Base-by-base conservation (phyloP, 2,329 filamentous ascomycete genomes). In the Cercospora nicotianae region DNA sequence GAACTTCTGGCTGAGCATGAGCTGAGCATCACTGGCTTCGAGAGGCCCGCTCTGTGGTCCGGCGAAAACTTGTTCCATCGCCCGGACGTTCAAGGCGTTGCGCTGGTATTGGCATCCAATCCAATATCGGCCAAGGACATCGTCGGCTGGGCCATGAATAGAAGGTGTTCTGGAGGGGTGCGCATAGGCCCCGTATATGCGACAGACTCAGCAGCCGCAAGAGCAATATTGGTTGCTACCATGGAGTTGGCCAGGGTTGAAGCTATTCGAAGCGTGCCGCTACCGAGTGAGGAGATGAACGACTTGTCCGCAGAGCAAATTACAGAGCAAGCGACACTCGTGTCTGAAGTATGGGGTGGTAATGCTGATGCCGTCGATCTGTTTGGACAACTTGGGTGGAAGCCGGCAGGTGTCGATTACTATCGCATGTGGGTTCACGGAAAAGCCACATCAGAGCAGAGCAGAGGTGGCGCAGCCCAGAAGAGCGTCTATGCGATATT, bases 401-500 rank as follows among this genome's bases (percentile, higher is more conserved):
- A 65, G 23, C 70, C 67, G 33, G 68, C 67, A 12, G 76, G 74
- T 5, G 48, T 80, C 6, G 73, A 77, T 36, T 80, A 78, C 69
- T 72, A 78, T 71, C 75, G 79, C 20, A 81, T 81, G 79, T 80
- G 79, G 79, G 60, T 77, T 10, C 63, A 76, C 57, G 77, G 75
- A 0, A 72, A 72, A 23, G 75, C 76, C 10, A 75, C 78, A 7
- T 63, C 67, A 5, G 77, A 76, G 63, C 78, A 80, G 66, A 64
- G 67, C 42, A 64, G 74, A 28, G 77, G 75, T 16, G 77, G 77
- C 2, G 70, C 69, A 55, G 48, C 48, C 26, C 12, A 55, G 23
- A 16, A 28, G 12, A 26, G 23, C 48, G 48, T 55, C 23, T 55
- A 30, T 55, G 48, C 48, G 3, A 55, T 55, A 55, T 55, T 55